phyloP scores from a whole-genome alignment of 2,329 filamentous ascomycete genomes.

The Trichophyton schoenleinii region DNA sequence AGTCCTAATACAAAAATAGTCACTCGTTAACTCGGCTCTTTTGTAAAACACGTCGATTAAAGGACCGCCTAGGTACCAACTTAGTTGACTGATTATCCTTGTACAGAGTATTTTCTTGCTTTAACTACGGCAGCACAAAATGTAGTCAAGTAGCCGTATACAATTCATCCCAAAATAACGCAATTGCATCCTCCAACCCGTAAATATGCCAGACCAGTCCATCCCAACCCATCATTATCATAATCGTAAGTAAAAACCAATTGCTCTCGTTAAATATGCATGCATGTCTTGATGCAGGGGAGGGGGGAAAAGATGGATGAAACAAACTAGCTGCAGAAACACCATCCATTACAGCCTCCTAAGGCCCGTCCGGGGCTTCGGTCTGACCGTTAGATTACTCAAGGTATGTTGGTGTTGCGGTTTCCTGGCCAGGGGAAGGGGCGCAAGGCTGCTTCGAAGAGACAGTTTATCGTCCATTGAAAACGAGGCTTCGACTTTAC shows the following conservation, averaged over 20 bases:
- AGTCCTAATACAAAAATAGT: neutral
- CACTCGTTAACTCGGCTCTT: neutral
- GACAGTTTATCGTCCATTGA: neutral
- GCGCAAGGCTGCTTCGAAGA: neutral
- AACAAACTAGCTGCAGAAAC: too few relatives aligned
- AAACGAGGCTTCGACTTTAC: neutral
- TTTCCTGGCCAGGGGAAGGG: neutral
- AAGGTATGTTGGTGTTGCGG: neutral
- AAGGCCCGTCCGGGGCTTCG: slow-evolving; percentile 9
- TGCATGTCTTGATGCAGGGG: neutral
- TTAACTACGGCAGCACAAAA: too few relatives aligned
- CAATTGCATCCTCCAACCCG: too few relatives aligned
- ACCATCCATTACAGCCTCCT: slow-evolving; percentile 2
- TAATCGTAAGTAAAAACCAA: neutral
- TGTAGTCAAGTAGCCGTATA: neutral
- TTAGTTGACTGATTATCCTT: too few relatives aligned
- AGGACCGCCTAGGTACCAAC: too few relatives aligned
- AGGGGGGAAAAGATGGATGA: neutral
- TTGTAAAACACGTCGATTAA: neutral
- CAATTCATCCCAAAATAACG: neutral
- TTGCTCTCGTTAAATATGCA: neutral
- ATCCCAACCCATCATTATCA: neutral
- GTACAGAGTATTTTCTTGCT: too few relatives aligned
- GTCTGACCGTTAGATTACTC: neutral
- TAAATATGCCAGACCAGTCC: neutral